Base-by-base conservation (phyloP, 257 asterid species). In the Nicotiana sylvestris region DNA sequence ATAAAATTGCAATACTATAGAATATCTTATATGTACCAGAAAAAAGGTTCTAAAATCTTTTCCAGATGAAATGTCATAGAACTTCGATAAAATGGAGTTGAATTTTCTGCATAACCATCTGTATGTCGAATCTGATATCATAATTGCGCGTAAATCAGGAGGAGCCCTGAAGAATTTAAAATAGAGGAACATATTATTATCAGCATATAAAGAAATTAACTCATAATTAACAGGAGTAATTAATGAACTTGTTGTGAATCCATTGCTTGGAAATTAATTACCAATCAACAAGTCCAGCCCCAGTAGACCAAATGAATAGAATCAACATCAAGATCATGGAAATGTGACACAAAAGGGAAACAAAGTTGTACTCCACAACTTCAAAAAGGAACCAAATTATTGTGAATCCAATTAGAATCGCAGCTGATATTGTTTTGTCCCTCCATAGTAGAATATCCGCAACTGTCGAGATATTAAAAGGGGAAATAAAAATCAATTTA, bases 361-460 rank as follows among this genome's bases (percentile, higher is more conserved):
- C 85, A 39, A 93, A 85, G 77, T 91, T 95, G 87, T 91, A 93
- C 82, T 90, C 95, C 84, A 88, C 88, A 16, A 95, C 93, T 88
- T 93, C 97, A 27, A 92, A 95, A 33, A 93, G 90, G 68, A 91
- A 90, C 98, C 98, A 95, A 66, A 95, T 85, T 0, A 82, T 69
- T 2, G 98, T 92, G 69, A 86, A 82, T 17, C 94, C 95, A 0
- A 91, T 21, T 64, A 93, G 62, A 27, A 90, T 90, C 39, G 94
- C 92, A 1, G 97, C 97, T 8, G 98, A 91, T 83, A 92, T 80
- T 30, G 90, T 87, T 88, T 85, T 90, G 88, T 92, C 88, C 89
- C 88, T 91, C 99, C 99, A 95, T 55, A 90, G 83, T 51, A 92
- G 35, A 76, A 89, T 66, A 30, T 95, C 97, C 39, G 95, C 97